phyloP scores from a whole-genome alignment of 2,329 filamentous ascomycete genomes.

The Trichoderma sp. region DNA sequence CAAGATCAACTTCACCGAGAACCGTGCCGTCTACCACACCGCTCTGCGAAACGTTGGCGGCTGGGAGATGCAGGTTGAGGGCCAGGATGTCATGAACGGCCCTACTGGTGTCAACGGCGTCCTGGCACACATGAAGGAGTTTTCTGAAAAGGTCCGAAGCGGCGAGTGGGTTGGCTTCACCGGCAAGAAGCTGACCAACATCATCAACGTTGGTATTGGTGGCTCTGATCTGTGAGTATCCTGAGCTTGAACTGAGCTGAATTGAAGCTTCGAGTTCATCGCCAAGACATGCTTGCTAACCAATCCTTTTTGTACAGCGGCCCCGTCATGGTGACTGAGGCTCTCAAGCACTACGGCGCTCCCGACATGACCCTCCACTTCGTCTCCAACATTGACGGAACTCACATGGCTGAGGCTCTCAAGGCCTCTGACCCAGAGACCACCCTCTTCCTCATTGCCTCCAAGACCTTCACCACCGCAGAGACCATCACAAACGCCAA shows the following conservation, averaged over 20 bases:
- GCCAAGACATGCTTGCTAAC: background rate
- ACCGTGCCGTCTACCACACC: constrained; percentile 92
- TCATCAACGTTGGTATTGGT: constrained; percentile 97
- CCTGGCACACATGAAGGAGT: constrained; percentile 96
- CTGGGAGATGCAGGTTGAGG: constrained; percentile 80
- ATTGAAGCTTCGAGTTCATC: background rate
- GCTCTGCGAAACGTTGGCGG: constrained; percentile 88
- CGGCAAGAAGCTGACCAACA: constrained; percentile 94
- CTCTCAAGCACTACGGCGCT: constrained; percentile 90
- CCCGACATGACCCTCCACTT: constrained; percentile 89
- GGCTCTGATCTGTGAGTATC: constrained; percentile 86
- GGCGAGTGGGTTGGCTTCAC: constrained; percentile 97
- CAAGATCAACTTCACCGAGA: constrained; percentile 99
- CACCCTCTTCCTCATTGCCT: constrained; percentile 96
- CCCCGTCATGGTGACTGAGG: constrained; percentile 98
- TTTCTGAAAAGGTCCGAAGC: constrained; percentile 89
- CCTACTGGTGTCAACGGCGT: constrained; percentile 87
- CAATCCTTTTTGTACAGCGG: constrained; percentile 56
- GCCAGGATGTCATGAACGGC: constrained; percentile 86
- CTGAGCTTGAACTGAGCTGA: no score
- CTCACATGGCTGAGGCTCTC: constrained; percentile 92
- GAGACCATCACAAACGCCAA: constrained; percentile 98
- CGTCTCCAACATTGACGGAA: constrained; percentile 99
- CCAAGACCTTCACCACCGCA: constrained; percentile 98
- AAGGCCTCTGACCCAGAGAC: constrained; percentile 89